These are phyloP conservation scores for Speleostelium caveatum DNA, from an alignment of 78 protist genomes.

Conservation along the genomic window DNA sequence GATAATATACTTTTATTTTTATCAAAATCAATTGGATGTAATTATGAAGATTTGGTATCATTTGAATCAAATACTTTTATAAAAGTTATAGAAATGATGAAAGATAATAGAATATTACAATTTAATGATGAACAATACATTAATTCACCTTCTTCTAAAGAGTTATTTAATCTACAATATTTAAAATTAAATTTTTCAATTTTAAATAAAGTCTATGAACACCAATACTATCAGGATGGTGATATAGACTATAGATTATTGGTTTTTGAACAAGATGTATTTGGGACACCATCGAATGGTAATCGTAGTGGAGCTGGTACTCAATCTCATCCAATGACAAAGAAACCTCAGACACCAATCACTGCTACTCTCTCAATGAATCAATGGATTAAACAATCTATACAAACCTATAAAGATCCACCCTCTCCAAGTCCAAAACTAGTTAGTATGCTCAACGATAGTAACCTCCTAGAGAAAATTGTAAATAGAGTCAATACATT, in stretches of 20 bases:
- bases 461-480: background rate
- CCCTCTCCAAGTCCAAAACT: background rate
- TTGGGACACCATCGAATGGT: constrained; percentile 44
- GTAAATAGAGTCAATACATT: background rate
- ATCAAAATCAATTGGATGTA: background rate
- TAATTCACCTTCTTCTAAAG: no score
- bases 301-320: background rate
- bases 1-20: no score
- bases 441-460: background rate
- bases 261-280: constrained; percentile 8
- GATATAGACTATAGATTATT: constrained; percentile 73
- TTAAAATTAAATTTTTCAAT: background rate
- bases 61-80: background rate
- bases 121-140: no score
- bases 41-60: background rate
- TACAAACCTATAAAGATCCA: background rate
- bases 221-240: constrained; percentile 52
- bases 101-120: no score
- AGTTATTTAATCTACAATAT: background rate
- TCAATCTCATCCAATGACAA: background rate
- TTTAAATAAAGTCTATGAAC: constrained; percentile 55
- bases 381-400: constrained; percentile 39
- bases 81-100: no score
- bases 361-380: constrained; percentile 19
- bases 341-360: constrained; percentile 38